Evolutionary conservation across 1,284 basidiomycete genomes (phyloP), one percentile per base, ranked within the genome.

Genomic region (Pterula multifida): DNA sequence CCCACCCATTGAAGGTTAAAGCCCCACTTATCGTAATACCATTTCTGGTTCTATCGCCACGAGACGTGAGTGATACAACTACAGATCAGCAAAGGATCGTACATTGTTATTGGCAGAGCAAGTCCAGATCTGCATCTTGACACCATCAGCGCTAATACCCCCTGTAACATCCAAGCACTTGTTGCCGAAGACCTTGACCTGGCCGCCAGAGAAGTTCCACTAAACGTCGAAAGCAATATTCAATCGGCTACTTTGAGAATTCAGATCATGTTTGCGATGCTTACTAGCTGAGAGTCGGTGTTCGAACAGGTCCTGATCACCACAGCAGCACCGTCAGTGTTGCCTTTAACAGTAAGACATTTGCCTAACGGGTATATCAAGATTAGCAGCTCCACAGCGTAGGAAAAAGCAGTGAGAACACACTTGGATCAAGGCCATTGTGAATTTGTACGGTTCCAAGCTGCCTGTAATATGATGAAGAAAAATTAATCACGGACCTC

Each of bases 111-210:
- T 57, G 4, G 53, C 49, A 13, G 53, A 53, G 57, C 74, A 76
- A 17, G 65, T 68, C 68, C 67, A 73, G 45, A 76, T 70, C 52
- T 76, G 72, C 50, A 76, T 59, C 56, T 69, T 69, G 15, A 62
- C 65, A 13, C 73, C 73, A 53, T 75, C 66, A 32, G 54, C 55
- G 26, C 56, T 68, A 13, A 36, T 57, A 2, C 74, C 73, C 19
- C 60, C 56, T 0, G 63, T 59, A 21, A 75, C 69, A 51, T 75
- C 72, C 32, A 76, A 60, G 55, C 73, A 76, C 57, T 72, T 76
- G 55, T 65, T 65, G 26, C 64, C 65, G 54, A 68, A 74, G 22
- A 72, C 57, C 48, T 65, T 65, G 48, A 76, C 63, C 45, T 54
- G 60, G n/a, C 70, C 69, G 35, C 60, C 62, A 3, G 55, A 55